Percentiles rank a stretch among this genome's conserved stretches.
Evolutionary conservation across 1,284 basidiomycete genomes (phyloP).

Genomic region (Ceratobasidium sp.): DNA sequence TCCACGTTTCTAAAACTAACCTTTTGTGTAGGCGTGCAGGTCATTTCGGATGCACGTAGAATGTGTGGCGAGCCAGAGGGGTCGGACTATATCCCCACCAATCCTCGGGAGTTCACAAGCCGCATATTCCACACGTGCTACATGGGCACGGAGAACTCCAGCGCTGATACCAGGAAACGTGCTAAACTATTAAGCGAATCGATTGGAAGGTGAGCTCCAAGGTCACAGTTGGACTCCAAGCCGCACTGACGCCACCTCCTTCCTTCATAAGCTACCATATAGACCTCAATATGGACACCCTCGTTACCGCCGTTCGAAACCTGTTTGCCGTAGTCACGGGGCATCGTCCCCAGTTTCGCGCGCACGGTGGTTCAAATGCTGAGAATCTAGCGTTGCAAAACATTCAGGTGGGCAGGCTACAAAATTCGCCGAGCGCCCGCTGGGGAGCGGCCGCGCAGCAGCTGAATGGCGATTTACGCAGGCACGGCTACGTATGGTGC

Average conservation of each 20-base stretch:
- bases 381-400: constrained; percentile 99
- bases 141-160: constrained; percentile 99
- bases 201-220: constrained; percentile 80
- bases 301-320: constrained; percentile 85
- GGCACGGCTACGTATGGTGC: constrained; percentile 94
- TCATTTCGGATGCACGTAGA: constrained; percentile 90
- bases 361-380: constrained; percentile 86
- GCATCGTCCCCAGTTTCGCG: constrained; percentile 84
- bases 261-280: constrained; percentile 80
- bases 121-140: constrained; percentile 98
- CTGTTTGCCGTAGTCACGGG: constrained; percentile 90
- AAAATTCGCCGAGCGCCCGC: constrained; percentile 34
- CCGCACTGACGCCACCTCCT: not conserved
- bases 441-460: constrained; percentile 20
- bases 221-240: not conserved
- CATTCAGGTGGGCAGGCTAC: constrained; percentile 75
- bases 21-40: constrained; percentile 74
- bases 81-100: constrained; percentile 84
- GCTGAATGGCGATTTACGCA: constrained; percentile 54
- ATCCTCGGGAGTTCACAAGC: constrained; percentile 86
- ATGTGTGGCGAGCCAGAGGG: constrained; percentile 86
- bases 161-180: constrained; percentile 83
- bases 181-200: constrained; percentile 89
- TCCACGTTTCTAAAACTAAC: constrained; percentile 32
- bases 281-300: constrained; percentile 95